Evolutionary conservation across 805 yeast genomes (phyloP), one percentile per base, ranked within the genome.

Genomic region (Torulaspora delbrueckii): DNA sequence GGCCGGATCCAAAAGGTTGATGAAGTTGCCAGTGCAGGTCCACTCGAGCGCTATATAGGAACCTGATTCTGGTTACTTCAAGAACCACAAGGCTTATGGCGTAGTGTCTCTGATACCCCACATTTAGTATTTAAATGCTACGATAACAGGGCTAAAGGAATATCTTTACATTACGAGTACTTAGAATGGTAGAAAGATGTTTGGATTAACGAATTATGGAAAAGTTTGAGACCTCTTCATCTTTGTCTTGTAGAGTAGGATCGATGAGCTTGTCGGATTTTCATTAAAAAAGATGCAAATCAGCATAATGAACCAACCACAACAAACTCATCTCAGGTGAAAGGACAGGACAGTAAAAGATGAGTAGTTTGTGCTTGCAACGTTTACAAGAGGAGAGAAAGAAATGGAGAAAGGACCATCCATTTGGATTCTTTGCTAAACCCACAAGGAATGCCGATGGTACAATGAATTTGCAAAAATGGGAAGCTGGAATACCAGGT

Each of bases 401-500:
- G 68, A 88, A 85, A 65, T 93, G 99, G 99, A 81, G 99, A 56
- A 91, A 88, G 65, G 96, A 89, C 65, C 99, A 93, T 63, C 99
- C 99, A 0, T 93, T 90, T 67, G 98, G 98, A 6, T 93, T 93
- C 67, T 90, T 70, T 55, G 99, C 99, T 31, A 86, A 87, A 60
- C 99, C 99, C 10, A 62, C 70, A 22, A 90, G 86, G 63, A 72
- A 75, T n/a, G 59, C 72, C 1, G 96, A 89, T 59, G 99, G 99
- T 3, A 71, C 88, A 0, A 72, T 93, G 51, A 89, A 93, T 65
- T 73, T 93, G 51, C 84, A 85, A 60, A 76, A 69, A 58, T 93
- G 99, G 99, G 80, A 79, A 12, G 95, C 96, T 13, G 98, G 98
- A 22, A 85, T 93, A 44, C 99, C 99, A 7, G 99, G 99, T 8